A percentile compares a stretch with the other conserved stretches of the same genome.
Conservation (phyloP, 306 rosid species). For the Canavalia gladiata region DNA sequence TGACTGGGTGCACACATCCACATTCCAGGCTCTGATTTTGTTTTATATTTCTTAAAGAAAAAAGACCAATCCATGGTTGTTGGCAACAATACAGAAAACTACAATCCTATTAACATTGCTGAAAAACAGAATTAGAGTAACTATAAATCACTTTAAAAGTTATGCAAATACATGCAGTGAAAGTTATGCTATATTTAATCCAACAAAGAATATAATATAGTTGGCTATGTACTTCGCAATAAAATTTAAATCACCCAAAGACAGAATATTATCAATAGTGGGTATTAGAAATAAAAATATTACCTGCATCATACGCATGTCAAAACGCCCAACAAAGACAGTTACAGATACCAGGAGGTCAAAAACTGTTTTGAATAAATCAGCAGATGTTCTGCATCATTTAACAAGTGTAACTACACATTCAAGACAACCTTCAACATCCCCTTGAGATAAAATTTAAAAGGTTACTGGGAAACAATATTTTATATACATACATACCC, state of each 20-base stretch:
- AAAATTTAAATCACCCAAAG: conserved; percentile 27
- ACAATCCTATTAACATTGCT: conserved; percentile 6
- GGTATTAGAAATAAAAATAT: conserved; percentile 15
- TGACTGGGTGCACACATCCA: conserved; percentile 1
- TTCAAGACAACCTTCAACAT: conserved; percentile 41
- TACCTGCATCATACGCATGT: conserved; percentile 99
- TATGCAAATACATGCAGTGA: conserved; percentile 18
- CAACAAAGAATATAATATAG: conserved; percentile 4
- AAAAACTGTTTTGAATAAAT: conserved; percentile 97
- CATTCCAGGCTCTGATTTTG: conserved; percentile 25
- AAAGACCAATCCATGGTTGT: conserved; percentile 20
- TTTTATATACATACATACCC: conserved; percentile 73
- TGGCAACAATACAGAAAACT: conserved; percentile 13
- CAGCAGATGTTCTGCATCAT: conserved; percentile 94
- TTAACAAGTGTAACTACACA: conserved; percentile 49
- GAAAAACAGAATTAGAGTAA: conserved; percentile 19
- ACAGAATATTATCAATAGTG: conserved; percentile 18
- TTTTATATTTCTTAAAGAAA: conserved; percentile 30
- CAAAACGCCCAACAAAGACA: conserved; percentile 98
- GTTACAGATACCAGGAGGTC: conserved; percentile 96
- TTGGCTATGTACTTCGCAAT: conserved; percentile 22
- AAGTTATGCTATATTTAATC: conserved; percentile 4
- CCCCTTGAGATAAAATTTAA: conserved; percentile 19
- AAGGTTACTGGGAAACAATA: conserved; percentile 4
- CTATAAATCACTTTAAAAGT: conserved; percentile 30